A percentile compares a stretch with the other conserved stretches of the same genome.
Conservation (phyloP, 1,284 basidiomycete genomes). For the Ganoderma boninense region DNA sequence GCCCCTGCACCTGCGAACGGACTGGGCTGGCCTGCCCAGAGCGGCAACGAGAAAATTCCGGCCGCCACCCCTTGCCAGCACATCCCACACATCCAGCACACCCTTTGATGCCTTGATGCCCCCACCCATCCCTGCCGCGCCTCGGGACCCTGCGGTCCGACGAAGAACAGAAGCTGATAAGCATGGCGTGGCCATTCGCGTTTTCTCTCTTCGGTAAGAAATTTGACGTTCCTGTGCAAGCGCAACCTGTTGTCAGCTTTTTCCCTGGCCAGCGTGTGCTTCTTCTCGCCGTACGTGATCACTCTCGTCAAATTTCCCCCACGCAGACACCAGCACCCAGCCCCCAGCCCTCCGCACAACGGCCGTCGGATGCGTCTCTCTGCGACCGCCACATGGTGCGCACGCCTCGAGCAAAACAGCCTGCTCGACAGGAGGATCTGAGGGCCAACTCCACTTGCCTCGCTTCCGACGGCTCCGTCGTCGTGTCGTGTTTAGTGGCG, state of each 20-base stretch:
- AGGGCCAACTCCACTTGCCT: not conserved
- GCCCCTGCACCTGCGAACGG: constrained; percentile 4
- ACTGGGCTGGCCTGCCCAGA: not conserved
- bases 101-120: not conserved
- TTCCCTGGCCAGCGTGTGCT: not conserved
- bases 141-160: not conserved
- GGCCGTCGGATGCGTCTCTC: not conserved
- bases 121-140: not conserved
- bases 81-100: too few relatives aligned
- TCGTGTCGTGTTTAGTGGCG: not conserved
- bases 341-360: not conserved
- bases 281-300: not conserved
- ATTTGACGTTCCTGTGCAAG: constrained; percentile 1
- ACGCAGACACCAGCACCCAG: not conserved
- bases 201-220: not conserved
- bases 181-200: not conserved
- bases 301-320: not conserved
- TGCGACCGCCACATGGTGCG: not conserved
- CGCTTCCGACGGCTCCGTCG: not conserved
- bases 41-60: not conserved
- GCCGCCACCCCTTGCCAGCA: constrained; percentile 3
- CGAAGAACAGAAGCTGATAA: not conserved
- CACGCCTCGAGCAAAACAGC: not conserved
- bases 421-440: not conserved
- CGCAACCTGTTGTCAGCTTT: not conserved